A percentile compares a stretch with the other conserved stretches of the same genome.
Evolutionary conservation across 1,284 basidiomycete species (phyloP).

Genomic region (Rhizoctonia solani): DNA sequence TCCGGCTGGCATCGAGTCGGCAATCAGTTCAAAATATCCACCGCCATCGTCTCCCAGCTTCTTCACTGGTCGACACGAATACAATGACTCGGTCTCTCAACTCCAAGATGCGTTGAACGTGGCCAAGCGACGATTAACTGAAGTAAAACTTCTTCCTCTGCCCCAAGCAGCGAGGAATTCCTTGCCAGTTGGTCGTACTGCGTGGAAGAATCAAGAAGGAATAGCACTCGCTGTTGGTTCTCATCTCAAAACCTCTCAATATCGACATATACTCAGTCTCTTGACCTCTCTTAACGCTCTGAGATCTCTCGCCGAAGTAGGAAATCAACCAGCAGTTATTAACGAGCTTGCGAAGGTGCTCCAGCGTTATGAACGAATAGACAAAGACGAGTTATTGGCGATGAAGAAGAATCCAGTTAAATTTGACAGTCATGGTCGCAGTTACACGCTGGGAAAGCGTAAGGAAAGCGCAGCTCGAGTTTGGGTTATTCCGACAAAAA

Average conservation of each 20-base stretch:
- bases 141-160: slow-evolving; percentile 73
- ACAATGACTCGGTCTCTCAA: slow-evolving; percentile 71
- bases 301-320: slow-evolving; percentile 66
- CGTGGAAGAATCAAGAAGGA: slow-evolving; percentile 70
- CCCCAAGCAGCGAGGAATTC: slow-evolving; percentile 56
- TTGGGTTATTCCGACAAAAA: slow-evolving; percentile 85
- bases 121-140: slow-evolving; percentile 63
- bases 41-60: slow-evolving; percentile 67
- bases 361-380: slow-evolving; percentile 63
- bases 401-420: slow-evolving; percentile 55
- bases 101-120: slow-evolving; percentile 69
- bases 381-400: slow-evolving; percentile 61
- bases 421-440: slow-evolving; percentile 74
- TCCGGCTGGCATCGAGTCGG: not conserved
- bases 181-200: slow-evolving; percentile 60
- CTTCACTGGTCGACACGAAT: slow-evolving; percentile 83
- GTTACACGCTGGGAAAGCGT: slow-evolving; percentile 81
- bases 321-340: slow-evolving; percentile 65
- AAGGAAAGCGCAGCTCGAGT: slow-evolving; percentile 88
- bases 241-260: slow-evolving; percentile 71
- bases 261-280: slow-evolving; percentile 66
- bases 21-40: slow-evolving; percentile 9
- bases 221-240: slow-evolving; percentile 63
- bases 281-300: slow-evolving; percentile 76
- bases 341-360: slow-evolving; percentile 59